These are phyloP conservation scores for Tricholoma terreum DNA, from an alignment of 768 basidiomycete genomes.

Conservation along the genomic window DNA sequence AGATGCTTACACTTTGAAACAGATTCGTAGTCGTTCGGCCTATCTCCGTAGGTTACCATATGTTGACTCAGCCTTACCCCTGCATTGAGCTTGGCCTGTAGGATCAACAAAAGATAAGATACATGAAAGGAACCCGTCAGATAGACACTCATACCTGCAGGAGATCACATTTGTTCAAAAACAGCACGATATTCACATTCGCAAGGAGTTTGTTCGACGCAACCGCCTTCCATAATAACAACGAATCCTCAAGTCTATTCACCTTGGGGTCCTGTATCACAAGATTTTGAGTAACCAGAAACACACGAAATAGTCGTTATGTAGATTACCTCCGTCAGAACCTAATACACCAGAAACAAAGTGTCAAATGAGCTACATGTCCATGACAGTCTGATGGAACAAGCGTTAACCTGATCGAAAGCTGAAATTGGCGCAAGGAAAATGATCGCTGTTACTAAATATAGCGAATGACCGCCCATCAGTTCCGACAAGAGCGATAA, in stretches of 20 bases:
- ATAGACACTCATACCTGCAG: constrained; percentile 47
- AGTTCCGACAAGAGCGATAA: not conserved
- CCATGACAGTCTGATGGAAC: constrained; percentile 6
- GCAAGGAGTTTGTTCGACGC: constrained; percentile 71
- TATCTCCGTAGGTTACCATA: constrained; percentile 68
- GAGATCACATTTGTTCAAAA: constrained; percentile 80
- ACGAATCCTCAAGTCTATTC: constrained; percentile 78
- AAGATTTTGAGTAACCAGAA: constrained; percentile 7
- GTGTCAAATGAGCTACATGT: constrained; percentile 6
- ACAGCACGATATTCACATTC: constrained; percentile 75
- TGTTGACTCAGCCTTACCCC: constrained; percentile 71
- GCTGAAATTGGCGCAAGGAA: constrained; percentile 87
- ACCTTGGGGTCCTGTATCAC: constrained; percentile 59
- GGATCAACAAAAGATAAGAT: constrained; percentile 3
- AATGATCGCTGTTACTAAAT: constrained; percentile 78
- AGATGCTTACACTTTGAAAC: constrained; percentile 63
- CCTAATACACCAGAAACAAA: constrained; percentile 26
- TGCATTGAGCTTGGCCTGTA: constrained; percentile 68
- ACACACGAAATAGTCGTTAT: constrained; percentile 12
- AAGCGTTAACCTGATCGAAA: constrained; percentile 61
- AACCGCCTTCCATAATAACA: constrained; percentile 70
- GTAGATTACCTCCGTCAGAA: constrained; percentile 62
- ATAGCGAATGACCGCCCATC: constrained; percentile 3
- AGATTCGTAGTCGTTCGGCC: constrained; percentile 75
- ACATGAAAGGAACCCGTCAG: not conserved